A percentile compares a stretch with the other conserved stretches of the same genome.
These are phyloP conservation scores for Fusarium musae DNA, from an alignment of 2,329 filamentous ascomycete genomes.

Conservation along the genomic window DNA sequence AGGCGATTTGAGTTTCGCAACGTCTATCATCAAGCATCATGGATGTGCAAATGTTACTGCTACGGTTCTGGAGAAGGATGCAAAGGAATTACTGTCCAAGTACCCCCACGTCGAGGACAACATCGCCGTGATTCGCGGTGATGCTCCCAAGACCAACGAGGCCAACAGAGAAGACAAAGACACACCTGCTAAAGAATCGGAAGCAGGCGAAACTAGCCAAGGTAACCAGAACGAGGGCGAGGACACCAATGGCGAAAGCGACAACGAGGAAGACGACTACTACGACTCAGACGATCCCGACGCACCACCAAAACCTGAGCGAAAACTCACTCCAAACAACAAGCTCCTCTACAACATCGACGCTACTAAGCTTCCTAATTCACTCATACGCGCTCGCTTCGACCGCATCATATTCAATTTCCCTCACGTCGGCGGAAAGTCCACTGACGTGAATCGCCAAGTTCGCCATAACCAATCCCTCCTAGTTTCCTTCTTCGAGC, in stretches of 20 bases:
- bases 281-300: constrained; percentile 35
- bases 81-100: constrained; percentile 71
- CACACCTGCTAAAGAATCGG: not conserved
- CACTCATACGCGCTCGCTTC: constrained; percentile 62
- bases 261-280: constrained; percentile 32
- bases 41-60: constrained; percentile 74
- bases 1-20: constrained; percentile 82
- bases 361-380: constrained; percentile 68
- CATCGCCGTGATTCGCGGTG: constrained; percentile 60
- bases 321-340: constrained; percentile 42
- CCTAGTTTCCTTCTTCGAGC: constrained; percentile 74
- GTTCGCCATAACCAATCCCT: constrained; percentile 90
- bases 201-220: constrained; percentile 3
- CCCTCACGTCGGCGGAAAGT: constrained; percentile 92
- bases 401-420: constrained; percentile 95
- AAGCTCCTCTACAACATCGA: constrained; percentile 71
- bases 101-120: constrained; percentile 76
- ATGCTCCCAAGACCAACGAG: constrained; percentile 31
- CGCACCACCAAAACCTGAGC: constrained; percentile 27
- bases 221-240: constrained; percentile 16
- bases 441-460: constrained; percentile 93
- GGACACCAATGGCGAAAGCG: constrained; percentile 29
- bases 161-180: constrained; percentile 8
- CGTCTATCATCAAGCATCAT: constrained; percentile 73
- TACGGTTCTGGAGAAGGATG: constrained; percentile 72